Conservation (phyloP, 306 rosid species). For the Pyrus communis region DNA sequence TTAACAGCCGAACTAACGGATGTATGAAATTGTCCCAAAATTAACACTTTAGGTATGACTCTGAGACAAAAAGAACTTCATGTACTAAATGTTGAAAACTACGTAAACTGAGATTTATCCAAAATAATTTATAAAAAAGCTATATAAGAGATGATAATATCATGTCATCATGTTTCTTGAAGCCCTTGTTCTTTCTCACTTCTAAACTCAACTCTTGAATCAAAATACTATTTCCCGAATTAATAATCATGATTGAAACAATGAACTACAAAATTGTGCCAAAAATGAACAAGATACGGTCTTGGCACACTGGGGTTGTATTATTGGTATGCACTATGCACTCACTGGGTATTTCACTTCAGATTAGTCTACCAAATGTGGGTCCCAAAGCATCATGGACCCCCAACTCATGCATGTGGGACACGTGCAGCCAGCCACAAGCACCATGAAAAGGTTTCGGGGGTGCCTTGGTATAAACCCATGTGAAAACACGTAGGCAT, state of each 20-base stretch:
- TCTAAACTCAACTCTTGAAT: neutral
- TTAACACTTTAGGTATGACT: too few relatives aligned
- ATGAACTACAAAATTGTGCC: neutral
- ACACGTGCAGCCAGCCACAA: slow-evolving; percentile 52
- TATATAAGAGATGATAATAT: too few relatives aligned
- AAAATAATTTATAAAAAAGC: too few relatives aligned
- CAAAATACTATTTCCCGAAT: neutral
- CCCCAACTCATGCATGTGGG: slow-evolving; percentile 45
- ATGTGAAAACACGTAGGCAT: slow-evolving; percentile 47
- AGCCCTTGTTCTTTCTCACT: neutral
- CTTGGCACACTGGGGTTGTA: neutral
- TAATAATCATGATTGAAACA: neutral
- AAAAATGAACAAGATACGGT: neutral
- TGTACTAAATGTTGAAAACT: too few relatives aligned
- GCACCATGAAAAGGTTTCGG: slow-evolving; percentile 28
- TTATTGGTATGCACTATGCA: neutral
- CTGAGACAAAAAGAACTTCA: too few relatives aligned
- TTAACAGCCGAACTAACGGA: too few relatives aligned
- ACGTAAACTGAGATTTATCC: too few relatives aligned
- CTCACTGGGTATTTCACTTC: neutral
- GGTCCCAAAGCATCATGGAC: slow-evolving; percentile 10
- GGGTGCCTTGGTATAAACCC: slow-evolving; percentile 38
- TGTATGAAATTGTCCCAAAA: too few relatives aligned
- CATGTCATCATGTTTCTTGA: neutral
- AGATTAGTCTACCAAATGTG: neutral